A percentile compares a stretch with the other conserved stretches of the same genome.
These are phyloP conservation scores for Pilatotrama ljubarskyi DNA, from an alignment of 768 basidiomycete genomes.

Conservation along the genomic window DNA sequence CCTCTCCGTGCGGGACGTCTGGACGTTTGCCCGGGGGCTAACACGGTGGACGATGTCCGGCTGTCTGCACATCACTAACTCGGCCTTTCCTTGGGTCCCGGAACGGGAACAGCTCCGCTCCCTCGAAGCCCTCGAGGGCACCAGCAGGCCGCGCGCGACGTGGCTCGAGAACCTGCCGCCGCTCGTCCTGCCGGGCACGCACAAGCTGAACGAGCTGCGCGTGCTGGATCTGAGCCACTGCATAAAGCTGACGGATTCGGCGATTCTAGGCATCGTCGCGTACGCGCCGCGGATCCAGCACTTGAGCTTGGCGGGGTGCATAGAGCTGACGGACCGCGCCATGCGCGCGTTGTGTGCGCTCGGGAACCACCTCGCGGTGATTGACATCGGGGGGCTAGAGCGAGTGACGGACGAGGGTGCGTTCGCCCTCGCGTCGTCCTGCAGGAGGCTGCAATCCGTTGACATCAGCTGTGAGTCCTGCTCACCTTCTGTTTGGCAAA, in stretches of 20 bases:
- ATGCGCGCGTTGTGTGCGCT: constrained; percentile 69
- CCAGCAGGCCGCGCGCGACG: constrained; percentile 30
- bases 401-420: constrained; percentile 81
- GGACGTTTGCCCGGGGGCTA: constrained; percentile 77
- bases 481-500: neutral
- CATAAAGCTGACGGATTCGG: constrained; percentile 67
- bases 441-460: constrained; percentile 73
- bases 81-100: constrained; percentile 55
- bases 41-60: constrained; percentile 75
- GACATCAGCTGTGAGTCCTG: constrained; percentile 79
- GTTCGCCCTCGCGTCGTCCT: constrained; percentile 65
- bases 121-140: neutral
- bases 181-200: constrained; percentile 50
- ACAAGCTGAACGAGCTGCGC: constrained; percentile 72
- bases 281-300: constrained; percentile 79
- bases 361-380: constrained; percentile 72
- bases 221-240: constrained; percentile 79
- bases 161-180: constrained; percentile 66
- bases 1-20: constrained; percentile 74
- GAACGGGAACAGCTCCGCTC: constrained; percentile 10
- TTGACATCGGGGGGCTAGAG: constrained; percentile 78
- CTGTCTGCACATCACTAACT: constrained; percentile 76
- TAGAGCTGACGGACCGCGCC: constrained; percentile 67
- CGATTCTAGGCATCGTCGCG: constrained; percentile 69
- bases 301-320: constrained; percentile 77